These are phyloP conservation scores for Sungouiozyma intestinalis DNA, from an alignment of 805 yeast genomes.

Conservation along the genomic window DNA sequence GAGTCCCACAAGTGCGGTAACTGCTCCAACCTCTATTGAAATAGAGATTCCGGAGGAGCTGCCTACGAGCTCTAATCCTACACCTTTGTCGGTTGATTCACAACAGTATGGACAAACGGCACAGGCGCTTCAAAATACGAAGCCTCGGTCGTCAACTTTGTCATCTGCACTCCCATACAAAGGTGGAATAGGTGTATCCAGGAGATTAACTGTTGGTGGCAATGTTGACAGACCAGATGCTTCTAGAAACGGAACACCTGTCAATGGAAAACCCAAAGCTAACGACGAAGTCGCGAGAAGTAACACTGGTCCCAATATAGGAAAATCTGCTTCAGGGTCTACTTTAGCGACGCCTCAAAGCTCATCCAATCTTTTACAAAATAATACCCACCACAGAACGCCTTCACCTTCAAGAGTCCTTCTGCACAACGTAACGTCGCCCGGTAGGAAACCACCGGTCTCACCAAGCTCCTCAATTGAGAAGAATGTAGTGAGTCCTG, in stretches of 20 bases:
- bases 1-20: constrained; percentile 23
- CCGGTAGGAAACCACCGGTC: constrained; percentile 15
- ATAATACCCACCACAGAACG: constrained; percentile 23
- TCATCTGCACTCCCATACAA: constrained; percentile 15
- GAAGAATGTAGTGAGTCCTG: constrained; percentile 7
- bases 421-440: constrained; percentile 25
- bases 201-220: constrained; percentile 25
- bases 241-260: constrained; percentile 1
- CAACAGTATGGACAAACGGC: background rate
- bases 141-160: constrained; percentile 28
- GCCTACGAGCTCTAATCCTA: constrained; percentile 18
- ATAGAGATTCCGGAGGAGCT: constrained; percentile 53
- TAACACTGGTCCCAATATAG: constrained; percentile 2
- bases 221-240: constrained; percentile 10
- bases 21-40: constrained; percentile 47
- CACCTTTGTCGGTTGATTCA: constrained; percentile 4
- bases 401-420: constrained; percentile 37
- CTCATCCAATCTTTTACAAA: background rate
- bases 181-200: constrained; percentile 16
- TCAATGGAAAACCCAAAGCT: constrained; percentile 11
- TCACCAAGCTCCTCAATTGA: constrained; percentile 5
- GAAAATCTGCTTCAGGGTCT: constrained; percentile 6
- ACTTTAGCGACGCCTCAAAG: constrained; percentile 1
- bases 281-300: background rate
- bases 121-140: constrained; percentile 24